Evolutionary conservation across 2,329 filamentous ascomycete genomes (phyloP).

Genomic region (Exophiala aquamarina): DNA sequence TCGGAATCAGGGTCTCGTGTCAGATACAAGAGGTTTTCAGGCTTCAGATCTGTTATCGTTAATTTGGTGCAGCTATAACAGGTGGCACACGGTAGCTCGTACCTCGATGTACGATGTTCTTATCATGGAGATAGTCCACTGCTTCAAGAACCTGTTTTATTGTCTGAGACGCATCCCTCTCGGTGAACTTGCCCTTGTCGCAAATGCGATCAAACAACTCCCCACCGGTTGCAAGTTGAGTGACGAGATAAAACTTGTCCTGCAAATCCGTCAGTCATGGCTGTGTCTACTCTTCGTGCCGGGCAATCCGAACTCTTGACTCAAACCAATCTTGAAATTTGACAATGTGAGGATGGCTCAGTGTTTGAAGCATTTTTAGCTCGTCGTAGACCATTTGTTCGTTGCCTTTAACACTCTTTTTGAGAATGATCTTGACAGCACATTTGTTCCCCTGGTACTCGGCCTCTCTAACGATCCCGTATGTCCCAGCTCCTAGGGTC

Average conservation of each 20-base stretch:
- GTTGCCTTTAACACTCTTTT: constrained; percentile 98
- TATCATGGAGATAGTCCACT: constrained; percentile 89
- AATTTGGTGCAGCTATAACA: constrained; percentile 12
- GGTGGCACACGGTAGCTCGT: constrained; percentile 25
- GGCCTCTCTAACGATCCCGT: constrained; percentile 96
- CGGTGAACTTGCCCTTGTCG: constrained; percentile 95
- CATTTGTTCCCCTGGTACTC: constrained; percentile 82
- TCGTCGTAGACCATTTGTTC: constrained; percentile 99
- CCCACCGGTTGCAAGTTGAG: constrained; percentile 89
- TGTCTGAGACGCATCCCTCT: constrained; percentile 94
- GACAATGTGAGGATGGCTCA: constrained; percentile 94
- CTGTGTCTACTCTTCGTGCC: not conserved
- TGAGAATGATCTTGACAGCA: constrained; percentile 97
- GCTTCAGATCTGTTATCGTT: constrained; percentile 75
- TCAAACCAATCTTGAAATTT: constrained; percentile 99
- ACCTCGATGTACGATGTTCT: constrained; percentile 96
- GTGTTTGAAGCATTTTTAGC: constrained; percentile 84
- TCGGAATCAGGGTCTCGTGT: constrained; percentile 75
- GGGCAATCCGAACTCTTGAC: constrained; percentile 67
- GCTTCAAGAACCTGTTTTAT: constrained; percentile 92
- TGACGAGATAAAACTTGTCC: constrained; percentile 99
- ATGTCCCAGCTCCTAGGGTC: constrained; percentile 93
- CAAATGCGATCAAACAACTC: constrained; percentile 98
- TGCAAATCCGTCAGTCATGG: constrained; percentile 38
- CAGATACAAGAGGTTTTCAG: constrained; percentile 94